A percentile compares a stretch with the other conserved stretches of the same genome.
Evolutionary conservation across 225 moss, liverwort and hornwort genomes (phyloP).

Genomic region (Asterella californica): DNA sequence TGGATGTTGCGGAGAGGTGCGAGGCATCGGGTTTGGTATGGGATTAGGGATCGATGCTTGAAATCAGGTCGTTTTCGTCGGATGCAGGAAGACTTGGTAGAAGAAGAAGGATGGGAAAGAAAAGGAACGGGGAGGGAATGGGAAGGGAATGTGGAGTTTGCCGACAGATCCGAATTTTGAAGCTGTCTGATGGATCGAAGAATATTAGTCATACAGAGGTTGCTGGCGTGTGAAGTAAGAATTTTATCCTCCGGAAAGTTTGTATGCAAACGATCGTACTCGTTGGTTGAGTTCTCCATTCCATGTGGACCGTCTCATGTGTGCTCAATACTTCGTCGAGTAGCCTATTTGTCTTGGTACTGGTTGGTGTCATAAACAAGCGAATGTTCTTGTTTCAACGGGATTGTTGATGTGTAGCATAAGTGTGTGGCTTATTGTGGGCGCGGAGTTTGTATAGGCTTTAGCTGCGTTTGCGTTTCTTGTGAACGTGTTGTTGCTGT

Average conservation of each 20-base stretch:
- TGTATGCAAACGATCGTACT: neutral
- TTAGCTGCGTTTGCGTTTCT: neutral
- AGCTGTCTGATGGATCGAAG: neutral
- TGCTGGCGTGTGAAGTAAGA: neutral
- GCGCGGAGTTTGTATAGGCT: neutral
- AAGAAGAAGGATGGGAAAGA: neutral
- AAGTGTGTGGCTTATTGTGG: too few species aligned
- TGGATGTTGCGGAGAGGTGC: neutral
- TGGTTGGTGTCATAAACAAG: neutral
- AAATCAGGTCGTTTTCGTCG: neutral
- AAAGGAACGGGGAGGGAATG: neutral
- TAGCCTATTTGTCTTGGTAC: neutral
- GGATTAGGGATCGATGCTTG: conserved; percentile 10
- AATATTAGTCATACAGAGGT: neutral
- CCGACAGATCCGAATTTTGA: conserved; percentile 5
- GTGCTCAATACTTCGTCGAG: conserved; percentile 1
- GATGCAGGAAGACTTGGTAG: neutral
- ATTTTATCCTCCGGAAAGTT: neutral
- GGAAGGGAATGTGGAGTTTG: neutral
- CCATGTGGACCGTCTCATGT: neutral
- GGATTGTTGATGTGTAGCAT: neutral
- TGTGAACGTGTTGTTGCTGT: neutral
- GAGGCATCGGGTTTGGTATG: neutral
- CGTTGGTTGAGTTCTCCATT: neutral
- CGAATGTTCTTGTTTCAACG: neutral